phyloP scores from a whole-genome alignment of 2,329 filamentous ascomycete species.

The Ceratocystis destructans region DNA sequence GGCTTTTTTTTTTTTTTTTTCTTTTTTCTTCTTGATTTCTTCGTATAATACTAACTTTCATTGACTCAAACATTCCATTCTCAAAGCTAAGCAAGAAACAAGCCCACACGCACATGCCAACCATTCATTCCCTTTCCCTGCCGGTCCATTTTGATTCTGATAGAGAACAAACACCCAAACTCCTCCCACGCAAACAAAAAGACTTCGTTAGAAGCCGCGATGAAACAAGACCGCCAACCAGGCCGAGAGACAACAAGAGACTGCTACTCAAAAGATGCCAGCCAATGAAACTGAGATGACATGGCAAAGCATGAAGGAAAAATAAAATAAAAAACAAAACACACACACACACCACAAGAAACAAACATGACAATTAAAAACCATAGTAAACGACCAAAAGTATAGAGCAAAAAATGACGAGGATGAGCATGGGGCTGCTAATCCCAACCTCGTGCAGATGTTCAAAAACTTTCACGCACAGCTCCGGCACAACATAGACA shows the following conservation, averaged over 20 bases:
- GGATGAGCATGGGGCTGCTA: neutral
- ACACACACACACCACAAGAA: neutral
- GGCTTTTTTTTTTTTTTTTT: too few relatives aligned
- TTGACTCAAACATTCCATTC: neutral
- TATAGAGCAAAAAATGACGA: neutral
- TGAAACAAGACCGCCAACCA: neutral
- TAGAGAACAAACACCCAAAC: conserved; percentile 4
- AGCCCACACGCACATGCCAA: neutral
- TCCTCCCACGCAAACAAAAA: neutral
- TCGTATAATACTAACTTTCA: too few relatives aligned
- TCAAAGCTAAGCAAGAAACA: neutral
- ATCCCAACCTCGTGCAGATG: neutral
- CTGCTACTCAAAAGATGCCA: neutral
- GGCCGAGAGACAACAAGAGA: neutral
- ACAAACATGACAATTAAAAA: neutral
- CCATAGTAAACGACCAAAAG: neutral
- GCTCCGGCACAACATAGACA: neutral
- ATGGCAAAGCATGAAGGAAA: neutral
- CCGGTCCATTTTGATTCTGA: neutral
- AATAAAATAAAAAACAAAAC: neutral
- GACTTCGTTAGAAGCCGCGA: neutral
- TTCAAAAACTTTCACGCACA: neutral
- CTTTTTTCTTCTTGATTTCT: too few relatives aligned
- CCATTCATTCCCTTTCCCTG: neutral
- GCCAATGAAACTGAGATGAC: neutral